Base-by-base conservation (phyloP, 129 eudicot species). In the Flaveria ramosissima region DNA sequence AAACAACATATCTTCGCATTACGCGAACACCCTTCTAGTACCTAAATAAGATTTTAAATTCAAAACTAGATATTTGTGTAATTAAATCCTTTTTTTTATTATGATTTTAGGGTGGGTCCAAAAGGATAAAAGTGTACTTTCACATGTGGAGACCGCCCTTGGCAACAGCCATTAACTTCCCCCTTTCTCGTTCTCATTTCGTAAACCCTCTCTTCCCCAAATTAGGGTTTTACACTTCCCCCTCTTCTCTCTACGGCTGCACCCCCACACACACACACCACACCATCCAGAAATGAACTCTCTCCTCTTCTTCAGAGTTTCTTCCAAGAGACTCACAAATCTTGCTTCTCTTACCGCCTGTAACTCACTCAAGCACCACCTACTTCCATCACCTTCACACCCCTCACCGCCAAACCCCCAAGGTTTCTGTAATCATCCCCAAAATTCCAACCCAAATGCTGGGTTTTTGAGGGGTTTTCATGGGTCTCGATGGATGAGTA, bases 291-390 rank as follows among this genome's bases (percentile, higher is more conserved):
- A 21, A 50, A 79, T 79, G 83, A 79, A 63, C 30, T 72, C 67
- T 72, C 78, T 79, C 30, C 73, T 79, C 30, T 24, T 57, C 61
- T 65, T 79, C 73, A 72, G 73, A 53, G 16, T 65, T 21, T 72
- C 78, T 47, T 79, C 83, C 47, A 79, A 51, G 53, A 62, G 65
- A 50, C 83, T 79, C 48, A 79, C 83, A 0, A 50, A 30, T 21
- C 74, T 63, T 24, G 52, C 73, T 24, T 51, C 73, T 23, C 56
- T 71, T 46, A 27, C 77, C 30, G 45, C 81, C 50, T 74, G 24
- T 48, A 69, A 43, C 56, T 39, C 78, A 20, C 72, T 71, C 36
- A 72, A 63, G 66, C 78, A 72, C 3, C 78, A 71, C n/a, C 71
- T 78, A 7, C 1, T 72, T 9, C 48, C 73, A 5, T 51, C 78